Conservation (phyloP, 2,329 filamentous ascomycete genomes). For the Fusarium xyrophilum region DNA sequence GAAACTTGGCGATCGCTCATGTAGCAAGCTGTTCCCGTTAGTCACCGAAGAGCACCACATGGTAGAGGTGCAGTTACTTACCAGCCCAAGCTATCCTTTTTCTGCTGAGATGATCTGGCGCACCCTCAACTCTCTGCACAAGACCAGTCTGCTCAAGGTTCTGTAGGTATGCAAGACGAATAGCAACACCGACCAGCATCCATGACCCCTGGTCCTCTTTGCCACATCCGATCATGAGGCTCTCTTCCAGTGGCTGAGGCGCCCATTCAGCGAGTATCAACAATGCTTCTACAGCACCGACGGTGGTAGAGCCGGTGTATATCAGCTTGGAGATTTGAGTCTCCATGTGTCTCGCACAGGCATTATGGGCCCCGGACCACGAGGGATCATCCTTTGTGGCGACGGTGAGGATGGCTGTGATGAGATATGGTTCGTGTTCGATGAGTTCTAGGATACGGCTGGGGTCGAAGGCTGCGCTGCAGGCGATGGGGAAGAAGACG, state of each 20-base stretch:
- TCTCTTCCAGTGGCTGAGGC: slow-evolving; percentile 67
- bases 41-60: not conserved
- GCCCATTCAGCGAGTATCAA: slow-evolving; percentile 77
- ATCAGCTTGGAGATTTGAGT: slow-evolving; percentile 70
- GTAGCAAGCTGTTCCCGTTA: slow-evolving; percentile 58
- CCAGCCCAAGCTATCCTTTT: slow-evolving; percentile 73
- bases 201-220: slow-evolving; percentile 78
- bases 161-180: slow-evolving; percentile 74
- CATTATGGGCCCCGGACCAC: slow-evolving; percentile 67
- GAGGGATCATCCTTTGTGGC: slow-evolving; percentile 74
- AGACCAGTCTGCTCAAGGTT: slow-evolving; percentile 74
- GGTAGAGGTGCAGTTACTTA: slow-evolving; percentile 17
- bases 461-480: slow-evolving; percentile 63
- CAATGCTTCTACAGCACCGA: slow-evolving; percentile 74
- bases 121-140: slow-evolving; percentile 64
- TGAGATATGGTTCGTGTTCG: slow-evolving; percentile 67
- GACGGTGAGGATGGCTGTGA: slow-evolving; percentile 74
- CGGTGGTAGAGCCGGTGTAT: slow-evolving; percentile 69
- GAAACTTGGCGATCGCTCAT: slow-evolving; percentile 73
- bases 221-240: slow-evolving; percentile 70
- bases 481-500: slow-evolving; percentile 73
- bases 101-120: slow-evolving; percentile 65
- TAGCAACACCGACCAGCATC: slow-evolving; percentile 77
- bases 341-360: slow-evolving; percentile 74
- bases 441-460: slow-evolving; percentile 62